A percentile compares a stretch with the other conserved stretches of the same genome.
Conservation (phyloP, 257 asterid species). For the Solanum infundibuliforme region DNA sequence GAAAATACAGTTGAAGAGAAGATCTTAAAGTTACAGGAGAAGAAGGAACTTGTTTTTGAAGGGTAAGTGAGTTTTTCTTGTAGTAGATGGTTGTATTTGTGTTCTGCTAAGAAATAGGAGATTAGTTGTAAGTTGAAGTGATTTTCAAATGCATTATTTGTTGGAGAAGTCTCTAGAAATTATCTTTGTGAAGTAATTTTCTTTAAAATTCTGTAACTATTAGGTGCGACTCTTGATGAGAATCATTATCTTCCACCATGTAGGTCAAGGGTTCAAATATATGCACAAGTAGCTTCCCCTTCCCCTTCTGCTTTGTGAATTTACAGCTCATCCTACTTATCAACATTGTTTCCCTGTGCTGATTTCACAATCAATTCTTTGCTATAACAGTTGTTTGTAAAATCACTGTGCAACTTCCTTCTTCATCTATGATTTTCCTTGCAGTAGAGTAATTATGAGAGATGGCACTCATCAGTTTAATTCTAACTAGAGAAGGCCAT, state of each 20-base stretch:
- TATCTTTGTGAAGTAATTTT: background rate
- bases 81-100: background rate
- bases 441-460: background rate
- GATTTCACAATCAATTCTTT: background rate
- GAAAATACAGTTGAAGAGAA: slow-evolving; percentile 83
- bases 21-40: slow-evolving; percentile 81
- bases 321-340: background rate
- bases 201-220: background rate
- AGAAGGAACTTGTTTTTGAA: slow-evolving; percentile 89
- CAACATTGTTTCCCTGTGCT: background rate
- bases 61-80: slow-evolving; percentile 39
- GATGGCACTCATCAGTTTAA: background rate
- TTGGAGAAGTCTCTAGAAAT: background rate
- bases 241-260: background rate
- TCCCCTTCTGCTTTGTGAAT: background rate
- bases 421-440: background rate
- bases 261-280: background rate
- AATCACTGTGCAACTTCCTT: background rate
- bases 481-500: background rate
- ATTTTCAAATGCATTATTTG: background rate
- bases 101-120: background rate
- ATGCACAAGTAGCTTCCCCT: background rate
- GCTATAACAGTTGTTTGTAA: background rate
- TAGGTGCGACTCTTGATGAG: background rate
- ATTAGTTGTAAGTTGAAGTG: background rate